Percentiles rank a stretch among this genome's conserved stretches.
Evolutionary conservation across 352 stramenopile genomes (phyloP).

Genomic region (Aphanomyces astaci): DNA sequence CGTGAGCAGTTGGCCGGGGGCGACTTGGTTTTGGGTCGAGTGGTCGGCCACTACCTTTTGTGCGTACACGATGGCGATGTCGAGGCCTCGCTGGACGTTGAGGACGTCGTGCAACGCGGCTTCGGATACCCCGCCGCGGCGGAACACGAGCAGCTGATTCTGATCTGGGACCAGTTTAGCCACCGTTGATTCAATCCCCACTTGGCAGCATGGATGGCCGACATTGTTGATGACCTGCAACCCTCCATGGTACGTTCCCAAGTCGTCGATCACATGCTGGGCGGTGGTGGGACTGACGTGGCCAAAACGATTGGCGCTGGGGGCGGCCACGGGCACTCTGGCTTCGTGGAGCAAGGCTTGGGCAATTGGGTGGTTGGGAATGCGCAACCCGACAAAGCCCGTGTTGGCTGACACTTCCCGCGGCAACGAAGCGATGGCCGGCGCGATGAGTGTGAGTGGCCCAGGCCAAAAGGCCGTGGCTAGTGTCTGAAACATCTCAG

Average conservation of each 20-base stretch:
- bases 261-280: constrained; percentile 95
- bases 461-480: constrained; percentile 94
- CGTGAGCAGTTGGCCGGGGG: constrained; percentile 93
- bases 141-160: constrained; percentile 78
- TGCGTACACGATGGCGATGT: constrained; percentile 46
- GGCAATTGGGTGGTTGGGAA: constrained; percentile 89
- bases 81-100: constrained; percentile 36
- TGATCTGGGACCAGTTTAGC: constrained; percentile 81
- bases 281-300: constrained; percentile 96
- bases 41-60: constrained; percentile 11
- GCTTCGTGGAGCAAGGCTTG: constrained; percentile 82
- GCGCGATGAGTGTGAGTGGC: constrained; percentile 94
- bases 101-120: constrained; percentile 53
- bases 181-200: constrained; percentile 94
- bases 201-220: constrained; percentile 50
- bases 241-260: constrained; percentile 86
- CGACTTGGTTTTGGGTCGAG: constrained; percentile 74
- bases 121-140: constrained; percentile 79
- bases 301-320: constrained; percentile 97
- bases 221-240: constrained; percentile 69
- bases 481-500: constrained; percentile 74
- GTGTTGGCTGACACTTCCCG: constrained; percentile 87
- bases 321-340: constrained; percentile 93
- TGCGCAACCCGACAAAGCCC: constrained; percentile 95
- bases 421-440: constrained; percentile 81